Percentiles rank a stretch among this genome's conserved stretches.
These are phyloP conservation scores for Glonium stellatum DNA, from an alignment of 495 filamentous ascomycete species.

Conservation along the genomic window DNA sequence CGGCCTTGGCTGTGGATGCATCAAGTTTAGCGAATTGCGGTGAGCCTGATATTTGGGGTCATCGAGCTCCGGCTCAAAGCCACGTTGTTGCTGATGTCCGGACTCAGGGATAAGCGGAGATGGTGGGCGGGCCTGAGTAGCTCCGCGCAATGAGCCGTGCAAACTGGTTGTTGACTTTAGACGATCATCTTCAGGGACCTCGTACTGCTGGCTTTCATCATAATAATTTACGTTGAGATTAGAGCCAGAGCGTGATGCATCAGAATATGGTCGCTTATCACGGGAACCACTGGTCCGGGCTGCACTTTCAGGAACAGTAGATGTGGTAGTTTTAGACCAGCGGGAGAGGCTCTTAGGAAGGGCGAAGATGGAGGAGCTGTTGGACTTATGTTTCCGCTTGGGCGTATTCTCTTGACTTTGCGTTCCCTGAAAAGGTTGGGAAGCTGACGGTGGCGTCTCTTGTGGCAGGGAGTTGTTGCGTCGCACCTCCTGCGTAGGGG, in stretches of 20 bases:
- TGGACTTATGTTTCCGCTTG: slow-evolving; percentile 81
- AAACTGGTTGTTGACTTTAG: slow-evolving; percentile 59
- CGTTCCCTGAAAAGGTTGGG: slow-evolving; percentile 44
- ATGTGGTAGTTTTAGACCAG: slow-evolving; percentile 94
- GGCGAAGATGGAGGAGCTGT: slow-evolving; percentile 71
- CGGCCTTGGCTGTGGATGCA: slow-evolving; percentile 83
- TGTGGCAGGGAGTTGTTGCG: slow-evolving; percentile 51
- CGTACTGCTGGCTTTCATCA: slow-evolving; percentile 51
- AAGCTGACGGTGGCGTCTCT: slow-evolving; percentile 63
- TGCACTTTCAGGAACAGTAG: slow-evolving; percentile 52
- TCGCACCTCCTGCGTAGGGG: slow-evolving; percentile 37
- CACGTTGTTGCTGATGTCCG: slow-evolving; percentile 34
- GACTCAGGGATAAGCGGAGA: slow-evolving; percentile 53
- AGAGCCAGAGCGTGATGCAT: slow-evolving; percentile 59
- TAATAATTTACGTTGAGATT: slow-evolving; percentile 55
- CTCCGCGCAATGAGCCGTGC: slow-evolving; percentile 35
- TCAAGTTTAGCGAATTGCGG: slow-evolving; percentile 78
- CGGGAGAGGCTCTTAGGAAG: slow-evolving; percentile 74
- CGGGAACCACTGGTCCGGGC: slow-evolving; percentile 44
- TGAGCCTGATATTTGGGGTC: slow-evolving; percentile 87
- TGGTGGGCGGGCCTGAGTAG: slow-evolving; percentile 39
- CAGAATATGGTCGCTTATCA: slow-evolving; percentile 48
- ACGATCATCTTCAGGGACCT: slow-evolving; percentile 62
- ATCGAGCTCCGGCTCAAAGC: slow-evolving; percentile 49
- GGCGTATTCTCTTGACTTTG: slow-evolving; percentile 73